A percentile compares a stretch with the other conserved stretches of the same genome.
These are phyloP conservation scores for Beauveria varroae DNA, from an alignment of 2,329 filamentous ascomycete species.

Conservation along the genomic window DNA sequence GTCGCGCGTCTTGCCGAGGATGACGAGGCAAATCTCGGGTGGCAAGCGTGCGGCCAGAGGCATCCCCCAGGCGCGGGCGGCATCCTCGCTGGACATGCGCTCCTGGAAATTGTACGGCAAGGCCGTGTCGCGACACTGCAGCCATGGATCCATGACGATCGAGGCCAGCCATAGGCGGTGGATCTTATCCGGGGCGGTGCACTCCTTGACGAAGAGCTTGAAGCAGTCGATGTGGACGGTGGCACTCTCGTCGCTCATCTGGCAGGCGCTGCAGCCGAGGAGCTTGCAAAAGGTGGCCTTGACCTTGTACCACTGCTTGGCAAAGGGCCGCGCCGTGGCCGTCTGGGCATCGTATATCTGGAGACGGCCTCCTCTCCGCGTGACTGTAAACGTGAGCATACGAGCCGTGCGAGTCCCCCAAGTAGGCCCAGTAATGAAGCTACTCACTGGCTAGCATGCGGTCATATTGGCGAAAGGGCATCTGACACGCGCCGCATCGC, in stretches of 20 bases:
- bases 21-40: neutral
- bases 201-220: constrained; percentile 5
- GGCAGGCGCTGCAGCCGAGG: neutral
- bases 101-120: constrained; percentile 1
- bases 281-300: constrained; percentile 1
- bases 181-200: neutral
- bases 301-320: constrained; percentile 6
- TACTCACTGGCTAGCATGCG: constrained; percentile 2
- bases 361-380: neutral
- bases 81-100: neutral
- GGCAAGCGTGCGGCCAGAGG: neutral
- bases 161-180: constrained; percentile 5
- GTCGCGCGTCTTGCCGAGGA: neutral
- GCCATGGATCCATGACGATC: constrained; percentile 2
- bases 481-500: constrained; percentile 1
- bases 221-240: constrained; percentile 5
- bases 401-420: neutral
- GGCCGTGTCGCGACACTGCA: neutral
- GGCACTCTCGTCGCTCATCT: neutral
- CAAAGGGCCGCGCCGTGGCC: neutral
- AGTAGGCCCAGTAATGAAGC: neutral
- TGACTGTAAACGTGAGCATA: neutral
- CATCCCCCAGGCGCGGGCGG: neutral
- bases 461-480: constrained; percentile 2
- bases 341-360: constrained; percentile 2